phyloP scores from a whole-genome alignment of 805 yeast genomes.

The Komagataella populi region DNA sequence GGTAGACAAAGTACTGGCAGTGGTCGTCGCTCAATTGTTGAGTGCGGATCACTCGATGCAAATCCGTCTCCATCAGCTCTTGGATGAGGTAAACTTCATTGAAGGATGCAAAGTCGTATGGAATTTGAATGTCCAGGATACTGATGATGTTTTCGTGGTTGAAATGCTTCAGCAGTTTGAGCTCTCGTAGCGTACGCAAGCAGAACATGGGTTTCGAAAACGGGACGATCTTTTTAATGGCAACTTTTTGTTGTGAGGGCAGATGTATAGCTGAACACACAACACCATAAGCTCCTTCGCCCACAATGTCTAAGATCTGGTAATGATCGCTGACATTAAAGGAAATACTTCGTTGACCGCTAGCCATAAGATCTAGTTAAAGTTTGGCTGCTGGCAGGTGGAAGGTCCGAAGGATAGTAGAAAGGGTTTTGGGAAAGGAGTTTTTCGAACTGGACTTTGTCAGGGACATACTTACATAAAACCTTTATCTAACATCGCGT shows the following conservation, averaged over 20 bases:
- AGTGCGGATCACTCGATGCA: constrained; percentile 68
- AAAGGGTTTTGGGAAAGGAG: not conserved
- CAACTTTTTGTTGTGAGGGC: constrained; percentile 82
- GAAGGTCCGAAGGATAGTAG: not conserved
- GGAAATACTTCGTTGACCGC: constrained; percentile 13
- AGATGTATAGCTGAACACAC: constrained; percentile 83
- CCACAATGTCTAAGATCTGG: constrained; percentile 72
- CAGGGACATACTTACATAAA: not conserved
- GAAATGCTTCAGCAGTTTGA: constrained; percentile 79
- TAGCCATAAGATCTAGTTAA: not conserved
- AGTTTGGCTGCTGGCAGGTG: not conserved
- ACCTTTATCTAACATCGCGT: not conserved
- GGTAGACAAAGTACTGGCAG: constrained; percentile 86
- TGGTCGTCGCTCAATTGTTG: constrained; percentile 86
- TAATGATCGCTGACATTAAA: constrained; percentile 85
- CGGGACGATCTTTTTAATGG: constrained; percentile 89
- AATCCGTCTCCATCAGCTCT: constrained; percentile 80
- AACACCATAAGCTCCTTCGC: constrained; percentile 95
- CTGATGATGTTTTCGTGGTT: constrained; percentile 89
- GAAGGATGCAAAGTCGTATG: constrained; percentile 60
- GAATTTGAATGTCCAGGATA: constrained; percentile 80
- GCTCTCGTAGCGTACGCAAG: constrained; percentile 77
- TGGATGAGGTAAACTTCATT: constrained; percentile 82
- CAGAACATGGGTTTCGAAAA: constrained; percentile 85
- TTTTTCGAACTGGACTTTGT: not conserved